Evolutionary conservation across 2,329 filamentous ascomycete species (phyloP), one percentile per base, ranked within the genome.

Genomic region (Epichloe sp.): DNA sequence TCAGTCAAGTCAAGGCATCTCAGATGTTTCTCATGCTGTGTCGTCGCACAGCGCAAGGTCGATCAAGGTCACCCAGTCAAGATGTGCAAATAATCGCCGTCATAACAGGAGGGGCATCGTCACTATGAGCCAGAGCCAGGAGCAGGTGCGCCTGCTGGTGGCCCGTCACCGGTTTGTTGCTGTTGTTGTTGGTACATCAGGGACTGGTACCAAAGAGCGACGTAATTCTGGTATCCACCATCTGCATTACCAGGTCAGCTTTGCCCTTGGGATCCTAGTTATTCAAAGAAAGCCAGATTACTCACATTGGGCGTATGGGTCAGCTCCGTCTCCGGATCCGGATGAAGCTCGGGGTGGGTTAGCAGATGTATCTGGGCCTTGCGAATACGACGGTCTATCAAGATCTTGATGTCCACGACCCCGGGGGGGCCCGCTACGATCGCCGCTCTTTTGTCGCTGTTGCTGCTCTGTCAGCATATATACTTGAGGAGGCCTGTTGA

Each of bases 171-270:
- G 53, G 66, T 64, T 56, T 65, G 63, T 57, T 65, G 63, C 45
- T 65, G 62, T 49, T 70, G 68, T 53, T 68, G 70, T 58, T 72
- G 68, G 56, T 69, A 69, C 62, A 72, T 65, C 62, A 77, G 61
- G 34, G 85, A 85, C 62, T 86, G 82, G 69, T 88, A 90, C 86
- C 86, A 93, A 59, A 90, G 74, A 41, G 84, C 80, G 53, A 88
- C 69, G 64, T 91, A 93, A 59, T 84, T 84, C 59, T 89, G 78
- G 66, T 91, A 91, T 54, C 87, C 87, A 57, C 87, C 87, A 68
- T 90, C 80, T 83, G 53, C 64, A 49, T 8, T 15, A 8, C 31
- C 6, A 42, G 55, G 64, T 64, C 58, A 54, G 56, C 12, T 19
- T 50, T 44, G 51, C 10, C 31, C 31, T 12, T 26, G 11, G 31